Base-by-base conservation (phyloP, 257 asterid species). In the Rubia yunnanensis region DNA sequence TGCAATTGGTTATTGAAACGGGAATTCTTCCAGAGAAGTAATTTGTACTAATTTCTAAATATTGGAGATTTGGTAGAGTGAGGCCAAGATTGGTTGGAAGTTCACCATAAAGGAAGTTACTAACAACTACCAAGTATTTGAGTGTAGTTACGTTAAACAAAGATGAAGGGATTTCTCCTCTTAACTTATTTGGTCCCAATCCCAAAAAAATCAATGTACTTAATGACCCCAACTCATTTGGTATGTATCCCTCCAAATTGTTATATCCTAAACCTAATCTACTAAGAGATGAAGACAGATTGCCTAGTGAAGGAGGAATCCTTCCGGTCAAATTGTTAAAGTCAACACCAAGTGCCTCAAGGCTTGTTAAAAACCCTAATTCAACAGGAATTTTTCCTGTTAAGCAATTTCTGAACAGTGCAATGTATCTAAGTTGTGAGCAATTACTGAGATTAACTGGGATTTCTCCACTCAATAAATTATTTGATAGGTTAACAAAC, bases 61-160 rank as follows among this genome's bases (percentile, higher is more conserved):
- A n/a, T 24, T 35, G 10, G 5, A 78, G 68, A 6, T 28, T 28
- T n/a, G 77, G 79, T 18, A 73, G 62, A 1, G 14, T 60, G 26
- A 18, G 41, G 31, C 64, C 73, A 22, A 80, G 26, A 26, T 57
- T 30, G 27, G 63, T 39, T 32, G 76, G 81, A 23, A 80, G 57
- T 3, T 22, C 41, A 36, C 81, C 81, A 20, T 55, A 27, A 23
- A 76, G 50, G 4, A 10, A 5, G 49, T 76, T 76, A 5, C 9
- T 5, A 0, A 15, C n/a, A 15, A 72, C 22, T 18, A 65, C 9
- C 4, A 73, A 23, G 1, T 3, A 13, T 0, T 6, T 15, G 17
- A 77, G 61, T 0, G 53, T 46, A 46, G 53, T 11, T 15, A 46
- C 14, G 53, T 46, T 46, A 13, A 2, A 46, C n/a, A 46, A 17